phyloP scores from a whole-genome alignment of 1,139 yeast genomes.

The Pichia sp. region DNA sequence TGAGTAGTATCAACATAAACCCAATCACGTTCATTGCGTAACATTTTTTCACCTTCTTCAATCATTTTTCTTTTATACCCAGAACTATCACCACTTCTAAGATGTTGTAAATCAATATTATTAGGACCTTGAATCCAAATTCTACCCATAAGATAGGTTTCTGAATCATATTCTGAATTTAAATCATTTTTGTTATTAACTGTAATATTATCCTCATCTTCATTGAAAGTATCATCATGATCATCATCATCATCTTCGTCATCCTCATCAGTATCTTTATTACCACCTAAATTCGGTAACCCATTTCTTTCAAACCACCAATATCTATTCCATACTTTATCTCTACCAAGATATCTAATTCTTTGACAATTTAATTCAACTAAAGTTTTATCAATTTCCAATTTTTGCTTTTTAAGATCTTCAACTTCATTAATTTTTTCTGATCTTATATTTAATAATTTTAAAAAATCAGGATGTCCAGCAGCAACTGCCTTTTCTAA shows the following conservation, averaged over 20 bases:
- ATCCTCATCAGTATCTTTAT: constrained; percentile 37
- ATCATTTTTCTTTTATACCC: constrained; percentile 53
- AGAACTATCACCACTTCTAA: constrained; percentile 5
- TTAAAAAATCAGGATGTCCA: constrained; percentile 41
- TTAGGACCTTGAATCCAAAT: constrained; percentile 94
- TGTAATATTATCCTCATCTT: constrained; percentile 36
- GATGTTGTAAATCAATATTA: constrained; percentile 45
- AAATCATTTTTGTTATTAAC: too few species aligned
- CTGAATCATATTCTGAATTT: constrained; percentile 33
- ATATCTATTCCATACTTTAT: constrained; percentile 75
- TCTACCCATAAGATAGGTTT: constrained; percentile 77
- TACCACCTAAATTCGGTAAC: constrained; percentile 52
- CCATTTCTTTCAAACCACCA: constrained; percentile 97
- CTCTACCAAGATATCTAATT: constrained; percentile 72
- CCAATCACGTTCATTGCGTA: constrained; percentile 55
- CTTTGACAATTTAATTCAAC: constrained; percentile 75
- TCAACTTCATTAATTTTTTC: constrained; percentile 38
- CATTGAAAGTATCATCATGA: constrained; percentile 31
- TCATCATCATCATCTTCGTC: constrained; percentile 34
- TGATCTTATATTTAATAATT: constrained; percentile 39
- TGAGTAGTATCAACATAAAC: constrained; percentile 57
- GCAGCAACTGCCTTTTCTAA: constrained; percentile 46
- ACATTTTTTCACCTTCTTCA: constrained; percentile 59
- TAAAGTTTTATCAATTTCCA: constrained; percentile 48
- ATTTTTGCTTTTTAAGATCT: constrained; percentile 40